Conservation (phyloP, 352 stramenopile species). For the Pythium dissimile region DNA sequence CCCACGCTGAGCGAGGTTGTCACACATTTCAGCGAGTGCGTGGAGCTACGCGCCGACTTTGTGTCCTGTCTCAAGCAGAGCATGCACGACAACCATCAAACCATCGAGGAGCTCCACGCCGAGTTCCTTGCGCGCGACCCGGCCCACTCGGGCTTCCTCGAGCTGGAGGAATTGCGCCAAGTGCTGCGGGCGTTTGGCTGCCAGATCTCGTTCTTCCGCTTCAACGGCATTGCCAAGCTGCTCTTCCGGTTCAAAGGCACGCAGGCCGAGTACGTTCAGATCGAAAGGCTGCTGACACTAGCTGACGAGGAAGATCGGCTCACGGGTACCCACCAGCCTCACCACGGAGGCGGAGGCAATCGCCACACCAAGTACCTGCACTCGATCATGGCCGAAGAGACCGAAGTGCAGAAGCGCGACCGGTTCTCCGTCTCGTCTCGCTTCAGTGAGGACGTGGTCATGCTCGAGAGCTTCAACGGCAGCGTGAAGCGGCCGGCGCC, state of each 20-base stretch:
- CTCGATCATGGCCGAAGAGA: constrained; percentile 7
- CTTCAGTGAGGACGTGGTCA: constrained; percentile 9
- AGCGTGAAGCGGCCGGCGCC: neutral
- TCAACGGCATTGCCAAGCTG: constrained; percentile 54
- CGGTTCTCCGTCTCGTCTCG: constrained; percentile 6
- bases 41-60: constrained; percentile 52
- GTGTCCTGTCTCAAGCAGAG: constrained; percentile 27
- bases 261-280: constrained; percentile 42
- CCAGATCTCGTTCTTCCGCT: constrained; percentile 45
- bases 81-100: constrained; percentile 27
- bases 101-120: constrained; percentile 32
- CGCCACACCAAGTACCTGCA: neutral
- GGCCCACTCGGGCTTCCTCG: constrained; percentile 29
- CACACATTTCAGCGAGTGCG: constrained; percentile 52
- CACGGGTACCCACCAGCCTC: neutral
- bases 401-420: neutral
- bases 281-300: constrained; percentile 4
- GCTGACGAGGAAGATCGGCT: constrained; percentile 1
- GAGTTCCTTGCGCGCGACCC: constrained; percentile 30
- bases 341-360: neutral
- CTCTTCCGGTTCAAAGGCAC: constrained; percentile 41
- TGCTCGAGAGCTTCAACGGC: constrained; percentile 11
- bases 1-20: constrained; percentile 49
- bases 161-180: constrained; percentile 37
- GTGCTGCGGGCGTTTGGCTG: constrained; percentile 43